Percentiles rank a stretch among this genome's conserved stretches.
Conservation (phyloP, 2,329 filamentous ascomycete species). For the Colletotrichum sp. region DNA sequence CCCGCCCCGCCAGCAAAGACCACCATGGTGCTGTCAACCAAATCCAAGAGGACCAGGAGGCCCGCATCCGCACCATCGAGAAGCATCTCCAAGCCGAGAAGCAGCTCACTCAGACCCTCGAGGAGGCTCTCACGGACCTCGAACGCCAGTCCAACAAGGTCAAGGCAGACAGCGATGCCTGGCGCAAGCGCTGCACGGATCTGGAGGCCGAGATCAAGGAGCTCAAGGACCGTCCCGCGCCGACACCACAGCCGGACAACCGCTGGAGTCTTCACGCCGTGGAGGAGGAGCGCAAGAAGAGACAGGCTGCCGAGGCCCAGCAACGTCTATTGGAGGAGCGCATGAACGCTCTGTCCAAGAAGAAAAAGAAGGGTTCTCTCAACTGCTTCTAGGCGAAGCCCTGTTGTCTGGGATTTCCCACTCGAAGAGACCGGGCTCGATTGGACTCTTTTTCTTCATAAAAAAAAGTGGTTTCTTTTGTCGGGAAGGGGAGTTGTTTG, state of each 20-base stretch:
- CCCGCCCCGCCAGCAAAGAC: slow-evolving; percentile 83
- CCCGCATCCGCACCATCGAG: slow-evolving; percentile 92
- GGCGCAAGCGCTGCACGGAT: slow-evolving; percentile 83
- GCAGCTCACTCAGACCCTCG: slow-evolving; percentile 91
- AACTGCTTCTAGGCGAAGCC: slow-evolving; percentile 84
- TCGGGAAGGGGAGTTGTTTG: not conserved
- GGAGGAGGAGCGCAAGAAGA: slow-evolving; percentile 94
- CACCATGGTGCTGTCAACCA: slow-evolving; percentile 69
- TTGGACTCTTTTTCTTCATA: slow-evolving; percentile 28
- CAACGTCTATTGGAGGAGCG: slow-evolving; percentile 89
- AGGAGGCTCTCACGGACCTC: slow-evolving; percentile 93
- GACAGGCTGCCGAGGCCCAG: slow-evolving; percentile 88
- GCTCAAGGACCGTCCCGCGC: slow-evolving; percentile 55
- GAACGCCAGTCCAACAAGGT: slow-evolving; percentile 92
- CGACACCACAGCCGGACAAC: slow-evolving; percentile 56
- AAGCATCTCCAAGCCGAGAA: slow-evolving; percentile 97
- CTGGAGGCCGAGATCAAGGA: slow-evolving; percentile 77
- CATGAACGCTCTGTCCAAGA: slow-evolving; percentile 89
- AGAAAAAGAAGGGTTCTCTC: slow-evolving; percentile 93
- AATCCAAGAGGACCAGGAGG: slow-evolving; percentile 92
- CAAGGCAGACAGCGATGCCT: slow-evolving; percentile 87
- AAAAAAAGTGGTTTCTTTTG: not conserved
- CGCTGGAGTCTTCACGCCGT: slow-evolving; percentile 84
- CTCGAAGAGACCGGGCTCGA: not conserved
- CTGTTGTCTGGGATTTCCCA: slow-evolving; percentile 17